Conservation (phyloP, 306 rosid genomes). For the Amphicarpaea edgeworthii region DNA sequence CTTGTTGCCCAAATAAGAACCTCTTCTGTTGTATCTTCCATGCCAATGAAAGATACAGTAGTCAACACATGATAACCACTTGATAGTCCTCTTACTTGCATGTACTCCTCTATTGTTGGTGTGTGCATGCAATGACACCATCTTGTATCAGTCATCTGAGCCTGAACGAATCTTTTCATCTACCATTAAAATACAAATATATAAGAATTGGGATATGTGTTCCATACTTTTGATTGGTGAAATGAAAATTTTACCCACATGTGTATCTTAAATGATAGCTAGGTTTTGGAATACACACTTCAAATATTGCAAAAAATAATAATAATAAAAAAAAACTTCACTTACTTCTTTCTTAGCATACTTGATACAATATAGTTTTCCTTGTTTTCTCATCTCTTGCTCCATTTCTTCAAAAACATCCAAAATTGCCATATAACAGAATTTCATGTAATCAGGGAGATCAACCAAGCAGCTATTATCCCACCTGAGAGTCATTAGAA, state of each 20-base stretch:
- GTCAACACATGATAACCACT: neutral
- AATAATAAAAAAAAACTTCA: neutral
- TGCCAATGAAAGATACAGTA: neutral
- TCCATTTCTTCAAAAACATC: conserved; percentile 44
- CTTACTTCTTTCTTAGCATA: conserved; percentile 31
- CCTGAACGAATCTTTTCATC: too few relatives aligned
- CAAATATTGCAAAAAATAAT: neutral
- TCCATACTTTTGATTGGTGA: too few relatives aligned
- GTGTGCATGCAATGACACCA: too few relatives aligned
- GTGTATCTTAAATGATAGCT: too few relatives aligned
- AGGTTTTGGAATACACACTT: too few relatives aligned
- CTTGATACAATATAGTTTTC: conserved; percentile 10
- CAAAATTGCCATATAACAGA: conserved; percentile 20
- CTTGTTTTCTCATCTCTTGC: conserved; percentile 38
- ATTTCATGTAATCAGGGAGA: conserved; percentile 31
- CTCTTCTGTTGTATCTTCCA: conserved; percentile 5
- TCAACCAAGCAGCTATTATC: too few relatives aligned
- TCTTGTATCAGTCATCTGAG: too few relatives aligned
- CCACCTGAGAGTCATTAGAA: too few relatives aligned
- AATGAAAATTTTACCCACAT: too few relatives aligned
- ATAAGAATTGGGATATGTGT: too few relatives aligned
- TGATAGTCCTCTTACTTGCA: neutral
- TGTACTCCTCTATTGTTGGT: neutral
- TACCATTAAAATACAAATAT: too few relatives aligned
- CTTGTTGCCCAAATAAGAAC: neutral